Conservation (phyloP, 106 monocot genomes). For the Dioscorea dumetorum region DNA sequence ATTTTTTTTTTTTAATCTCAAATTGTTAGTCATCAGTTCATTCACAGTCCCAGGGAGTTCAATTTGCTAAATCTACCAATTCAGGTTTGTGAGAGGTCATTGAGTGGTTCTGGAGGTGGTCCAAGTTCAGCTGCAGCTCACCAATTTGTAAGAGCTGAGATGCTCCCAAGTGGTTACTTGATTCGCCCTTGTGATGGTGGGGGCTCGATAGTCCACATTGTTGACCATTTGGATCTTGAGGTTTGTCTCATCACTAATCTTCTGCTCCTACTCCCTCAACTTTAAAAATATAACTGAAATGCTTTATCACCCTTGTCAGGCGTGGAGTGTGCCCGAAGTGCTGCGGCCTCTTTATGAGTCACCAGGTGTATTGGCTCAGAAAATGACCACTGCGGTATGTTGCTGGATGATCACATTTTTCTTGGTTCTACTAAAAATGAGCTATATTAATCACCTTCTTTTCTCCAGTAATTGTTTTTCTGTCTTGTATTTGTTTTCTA, state of each 20-base stretch:
- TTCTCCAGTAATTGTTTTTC: neutral
- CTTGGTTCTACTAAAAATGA: neutral
- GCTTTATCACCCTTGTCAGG: constrained; percentile 11
- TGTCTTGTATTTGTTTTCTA: neutral
- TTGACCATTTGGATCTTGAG: constrained; percentile 74
- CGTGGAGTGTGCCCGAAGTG: constrained; percentile 81
- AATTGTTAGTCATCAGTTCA: too few relatives aligned
- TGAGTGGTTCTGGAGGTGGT: constrained; percentile 58
- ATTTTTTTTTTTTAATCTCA: too few relatives aligned
- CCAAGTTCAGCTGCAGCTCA: constrained; percentile 43
- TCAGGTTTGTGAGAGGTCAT: constrained; percentile 84
- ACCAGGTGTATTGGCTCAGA: constrained; percentile 64
- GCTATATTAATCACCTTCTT: too few relatives aligned
- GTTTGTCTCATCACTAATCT: constrained; percentile 15
- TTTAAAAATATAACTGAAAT: neutral
- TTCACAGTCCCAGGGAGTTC: too few relatives aligned
- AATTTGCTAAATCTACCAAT: neutral
- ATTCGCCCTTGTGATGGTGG: constrained; percentile 72
- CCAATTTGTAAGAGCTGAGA: constrained; percentile 67
- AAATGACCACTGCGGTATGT: constrained; percentile 70
- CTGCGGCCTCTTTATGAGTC: constrained; percentile 75
- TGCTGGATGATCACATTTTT: neutral
- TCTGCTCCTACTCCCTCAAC: neutral
- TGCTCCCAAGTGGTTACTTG: constrained; percentile 70
- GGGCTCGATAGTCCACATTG: constrained; percentile 71